phyloP scores from a whole-genome alignment of 345 rosid genomes.

The Bruguiera sexangula region DNA sequence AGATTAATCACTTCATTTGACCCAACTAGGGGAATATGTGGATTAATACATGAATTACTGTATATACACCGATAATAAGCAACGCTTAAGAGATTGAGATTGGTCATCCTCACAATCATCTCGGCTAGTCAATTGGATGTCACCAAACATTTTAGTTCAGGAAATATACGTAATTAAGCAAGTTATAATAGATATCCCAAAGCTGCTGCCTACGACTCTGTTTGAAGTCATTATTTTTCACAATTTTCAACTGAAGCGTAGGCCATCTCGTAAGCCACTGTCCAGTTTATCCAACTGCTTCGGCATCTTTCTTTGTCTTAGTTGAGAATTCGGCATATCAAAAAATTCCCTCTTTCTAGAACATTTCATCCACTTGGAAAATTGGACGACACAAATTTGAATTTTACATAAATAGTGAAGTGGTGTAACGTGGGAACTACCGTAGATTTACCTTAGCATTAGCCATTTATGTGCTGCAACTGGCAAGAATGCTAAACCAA shows the following conservation, averaged over 20 bases:
- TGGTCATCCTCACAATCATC: too few relatives aligned
- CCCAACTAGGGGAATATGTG: too few relatives aligned
- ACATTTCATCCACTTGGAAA: background rate
- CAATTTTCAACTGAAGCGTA: background rate
- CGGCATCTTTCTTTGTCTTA: background rate
- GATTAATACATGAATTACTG: background rate
- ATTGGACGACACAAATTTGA: background rate
- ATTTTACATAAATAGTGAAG: background rate
- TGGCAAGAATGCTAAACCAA: conserved; percentile 7
- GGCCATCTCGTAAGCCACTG: background rate
- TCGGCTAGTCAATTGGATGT: background rate
- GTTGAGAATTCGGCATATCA: background rate
- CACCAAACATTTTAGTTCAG: conserved; percentile 12
- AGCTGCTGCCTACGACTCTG: background rate
- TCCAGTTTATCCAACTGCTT: background rate
- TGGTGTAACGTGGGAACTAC: background rate
- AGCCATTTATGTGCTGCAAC: background rate
- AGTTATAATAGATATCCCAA: conserved; percentile 1
- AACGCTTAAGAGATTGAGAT: too few relatives aligned
- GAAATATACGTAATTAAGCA: conserved; percentile 9
- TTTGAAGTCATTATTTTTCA: conserved; percentile 4
- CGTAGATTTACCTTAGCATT: background rate
- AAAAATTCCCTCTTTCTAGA: background rate
- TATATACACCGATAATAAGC: too few relatives aligned
- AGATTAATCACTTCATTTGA: too few relatives aligned